Percentiles rank a stretch among this genome's conserved stretches.
Evolutionary conservation across 2,329 filamentous ascomycete species (phyloP).

Genomic region (Saccharata proteae): DNA sequence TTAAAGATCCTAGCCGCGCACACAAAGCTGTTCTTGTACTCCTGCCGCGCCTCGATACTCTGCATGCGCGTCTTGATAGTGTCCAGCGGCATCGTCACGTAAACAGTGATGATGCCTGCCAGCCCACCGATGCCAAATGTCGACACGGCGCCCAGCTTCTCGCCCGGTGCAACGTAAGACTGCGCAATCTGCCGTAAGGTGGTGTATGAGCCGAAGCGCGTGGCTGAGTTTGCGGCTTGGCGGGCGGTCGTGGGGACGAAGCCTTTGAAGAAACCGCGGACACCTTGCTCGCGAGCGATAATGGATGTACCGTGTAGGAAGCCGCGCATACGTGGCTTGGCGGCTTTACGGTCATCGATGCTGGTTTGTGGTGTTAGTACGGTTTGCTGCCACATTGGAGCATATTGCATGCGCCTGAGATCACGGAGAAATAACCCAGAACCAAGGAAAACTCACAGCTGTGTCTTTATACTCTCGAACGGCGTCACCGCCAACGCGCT

Average conservation of each 20-base stretch:
- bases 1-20: conserved; percentile 76
- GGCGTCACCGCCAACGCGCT: conserved; percentile 88
- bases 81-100: conserved; percentile 60
- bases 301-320: conserved; percentile 84
- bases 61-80: conserved; percentile 98
- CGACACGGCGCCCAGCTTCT: conserved; percentile 77
- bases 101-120: conserved; percentile 85
- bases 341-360: conserved; percentile 86
- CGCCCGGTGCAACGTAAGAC: conserved; percentile 83
- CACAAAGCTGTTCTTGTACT: conserved; percentile 78
- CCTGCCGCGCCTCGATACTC: conserved; percentile 68
- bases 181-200: conserved; percentile 82
- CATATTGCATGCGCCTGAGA: not conserved
- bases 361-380: conserved; percentile 31
- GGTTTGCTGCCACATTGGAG: not conserved
- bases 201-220: conserved; percentile 83
- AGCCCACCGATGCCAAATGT: conserved; percentile 87
- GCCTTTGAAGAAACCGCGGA: conserved; percentile 92
- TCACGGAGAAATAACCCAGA: not conserved
- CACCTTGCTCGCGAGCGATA: conserved; percentile 76
- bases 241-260: conserved; percentile 90
- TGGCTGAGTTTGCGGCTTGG: conserved; percentile 88
- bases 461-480: conserved; percentile 97
- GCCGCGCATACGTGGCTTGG: conserved; percentile 75
- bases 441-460: conserved; percentile 42